Conservation (phyloP, 805 yeast species). For the Candida oleophila region DNA sequence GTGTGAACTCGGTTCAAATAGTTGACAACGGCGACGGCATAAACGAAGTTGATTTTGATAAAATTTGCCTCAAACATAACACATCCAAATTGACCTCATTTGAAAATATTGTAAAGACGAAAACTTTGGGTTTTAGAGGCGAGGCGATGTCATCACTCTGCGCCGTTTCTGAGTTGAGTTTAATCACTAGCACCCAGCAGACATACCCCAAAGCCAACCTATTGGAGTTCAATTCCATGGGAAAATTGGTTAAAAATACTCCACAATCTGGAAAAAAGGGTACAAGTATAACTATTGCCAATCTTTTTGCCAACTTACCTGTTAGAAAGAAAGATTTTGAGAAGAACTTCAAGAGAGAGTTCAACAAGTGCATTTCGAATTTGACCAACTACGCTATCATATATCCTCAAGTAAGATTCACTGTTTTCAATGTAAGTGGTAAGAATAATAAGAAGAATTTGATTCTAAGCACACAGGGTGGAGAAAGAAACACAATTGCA, state of each 20-base stretch:
- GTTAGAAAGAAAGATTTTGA: conserved; percentile 76
- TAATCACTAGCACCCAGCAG: conserved; percentile 49
- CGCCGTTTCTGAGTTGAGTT: conserved; percentile 47
- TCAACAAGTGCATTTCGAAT: conserved; percentile 59
- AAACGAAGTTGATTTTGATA: conserved; percentile 46
- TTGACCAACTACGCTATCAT: conserved; percentile 71
- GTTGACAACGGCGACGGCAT: conserved; percentile 72
- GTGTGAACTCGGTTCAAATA: conserved; percentile 68
- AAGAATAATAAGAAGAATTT: conserved; percentile 44
- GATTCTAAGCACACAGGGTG: conserved; percentile 60
- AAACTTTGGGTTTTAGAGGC: conserved; percentile 75
- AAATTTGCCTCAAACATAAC: conserved; percentile 58
- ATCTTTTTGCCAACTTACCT: conserved; percentile 69
- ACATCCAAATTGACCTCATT: conserved; percentile 65
- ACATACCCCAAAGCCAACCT: conserved; percentile 57
- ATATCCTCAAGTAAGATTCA: conserved; percentile 54
- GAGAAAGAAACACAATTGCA: conserved; percentile 31
- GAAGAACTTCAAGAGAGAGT: conserved; percentile 69
- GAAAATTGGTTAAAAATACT: conserved; percentile 42
- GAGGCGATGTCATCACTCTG: conserved; percentile 77
- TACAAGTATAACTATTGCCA: conserved; percentile 57
- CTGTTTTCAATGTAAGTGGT: conserved; percentile 50
- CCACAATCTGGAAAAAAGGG: conserved; percentile 63
- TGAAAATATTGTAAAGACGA: conserved; percentile 44
- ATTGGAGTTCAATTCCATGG: conserved; percentile 55